phyloP scores from a whole-genome alignment of 495 filamentous ascomycete species.

The Neurospora sp. region DNA sequence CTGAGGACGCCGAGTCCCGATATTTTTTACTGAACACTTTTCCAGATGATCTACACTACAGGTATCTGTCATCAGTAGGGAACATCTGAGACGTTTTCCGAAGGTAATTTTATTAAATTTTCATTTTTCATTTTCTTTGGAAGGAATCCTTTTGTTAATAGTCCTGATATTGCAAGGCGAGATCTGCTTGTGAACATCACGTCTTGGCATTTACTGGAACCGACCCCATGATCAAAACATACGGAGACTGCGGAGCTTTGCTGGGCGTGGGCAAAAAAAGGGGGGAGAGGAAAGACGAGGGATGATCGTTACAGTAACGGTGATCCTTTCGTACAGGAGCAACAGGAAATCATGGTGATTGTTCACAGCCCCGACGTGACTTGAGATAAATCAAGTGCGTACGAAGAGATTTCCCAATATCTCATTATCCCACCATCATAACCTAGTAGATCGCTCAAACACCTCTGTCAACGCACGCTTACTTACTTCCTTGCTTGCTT shows the following conservation, averaged over 20 bases:
- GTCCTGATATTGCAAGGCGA: not conserved
- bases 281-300: not conserved
- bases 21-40: not conserved
- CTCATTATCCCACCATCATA: too few species aligned
- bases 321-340: not conserved
- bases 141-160: too few species aligned
- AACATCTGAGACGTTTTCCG: too few species aligned
- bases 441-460: not conserved
- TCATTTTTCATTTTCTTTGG: too few species aligned
- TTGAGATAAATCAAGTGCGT: not conserved
- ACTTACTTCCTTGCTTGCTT: not conserved
- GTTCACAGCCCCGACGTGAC: not conserved
- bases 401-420: too few species aligned
- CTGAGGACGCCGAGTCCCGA: not conserved
- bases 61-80: too few species aligned
- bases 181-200: not conserved
- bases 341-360: not conserved
- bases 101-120: too few species aligned
- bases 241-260: not conserved
- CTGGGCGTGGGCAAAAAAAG: not conserved
- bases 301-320: not conserved
- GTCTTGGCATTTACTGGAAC: not conserved
- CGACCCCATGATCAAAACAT: not conserved
- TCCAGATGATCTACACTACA: not conserved
- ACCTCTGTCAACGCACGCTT: not conserved